Base-by-base conservation (phyloP, 257 asterid species). In the Plantago major region DNA sequence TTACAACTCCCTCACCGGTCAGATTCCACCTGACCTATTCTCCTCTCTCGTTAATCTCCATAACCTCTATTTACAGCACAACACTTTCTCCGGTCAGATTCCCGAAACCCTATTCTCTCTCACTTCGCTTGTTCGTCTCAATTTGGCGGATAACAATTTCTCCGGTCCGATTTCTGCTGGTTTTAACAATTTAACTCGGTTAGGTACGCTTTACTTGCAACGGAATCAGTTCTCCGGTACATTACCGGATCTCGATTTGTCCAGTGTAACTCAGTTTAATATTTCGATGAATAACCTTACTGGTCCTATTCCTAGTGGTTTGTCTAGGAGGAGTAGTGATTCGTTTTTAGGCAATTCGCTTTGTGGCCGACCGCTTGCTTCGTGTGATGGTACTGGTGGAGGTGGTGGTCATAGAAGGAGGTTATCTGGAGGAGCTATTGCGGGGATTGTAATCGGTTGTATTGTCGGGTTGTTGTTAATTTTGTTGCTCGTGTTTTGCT, bases 371-470 rank as follows among this genome's bases (percentile, higher is more conserved):
- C 97, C 99, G 13, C 65, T 89, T 38, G 63, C 68, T 53, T 62
- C 79, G n/a, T n/a, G n/a, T n/a, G n/a, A n/a, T n/a, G n/a, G n/a
- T n/a, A n/a, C n/a, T n/a, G n/a, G n/a, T n/a, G n/a, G n/a, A n/a
- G n/a, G n/a, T 3, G 89, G 99, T 58, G 33, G 58, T 26, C 73
- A 78, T 47, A 79, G 75, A 67, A 75, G 78, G 63, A 83, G 76
- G 19, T 80, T 93, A 45, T 87, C 99, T 42, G 89, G 87, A 30
- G 97, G 96, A 6, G 96, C 96, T 11, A 87, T 93, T 55, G 95
- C 94, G 37, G 97, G 99, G 48, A 89, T 89, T 22, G 78, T 89
- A 53, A 74, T 85, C 8, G 99, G 94, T 13, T 73, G 78, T n/a
- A 71, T 85, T 6, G 9, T 85, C 15, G 96, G 81, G 14, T 52